These are phyloP conservation scores for Candida railenensis DNA, from an alignment of 805 yeast species.

Conservation along the genomic window DNA sequence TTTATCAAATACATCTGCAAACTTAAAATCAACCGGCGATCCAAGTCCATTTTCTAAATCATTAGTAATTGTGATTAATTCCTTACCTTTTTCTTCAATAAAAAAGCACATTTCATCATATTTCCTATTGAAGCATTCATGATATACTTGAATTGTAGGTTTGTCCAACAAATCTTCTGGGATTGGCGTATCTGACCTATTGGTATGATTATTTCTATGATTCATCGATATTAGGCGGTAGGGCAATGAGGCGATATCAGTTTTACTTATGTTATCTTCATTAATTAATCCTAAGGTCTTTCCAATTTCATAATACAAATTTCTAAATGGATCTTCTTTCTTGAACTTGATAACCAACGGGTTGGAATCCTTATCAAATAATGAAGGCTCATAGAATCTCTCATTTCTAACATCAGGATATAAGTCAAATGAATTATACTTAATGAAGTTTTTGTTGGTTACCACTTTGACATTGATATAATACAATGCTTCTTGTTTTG, in stretches of 20 bases:
- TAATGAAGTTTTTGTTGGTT: constrained; percentile 51
- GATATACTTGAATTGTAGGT: constrained; percentile 53
- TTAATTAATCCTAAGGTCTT: constrained; percentile 37
- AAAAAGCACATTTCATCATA: constrained; percentile 55
- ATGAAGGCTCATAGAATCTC: constrained; percentile 47
- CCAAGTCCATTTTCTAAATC: constrained; percentile 8
- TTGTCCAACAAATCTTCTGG: constrained; percentile 25
- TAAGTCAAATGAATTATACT: constrained; percentile 72
- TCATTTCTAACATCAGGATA: constrained; percentile 57
- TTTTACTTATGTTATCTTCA: constrained; percentile 14
- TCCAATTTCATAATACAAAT: constrained; percentile 51
- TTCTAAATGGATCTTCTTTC: constrained; percentile 53
- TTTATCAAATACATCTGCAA: constrained; percentile 18
- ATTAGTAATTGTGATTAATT: constrained; percentile 31
- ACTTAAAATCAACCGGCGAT: constrained; percentile 24
- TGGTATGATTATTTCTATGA: constrained; percentile 68
- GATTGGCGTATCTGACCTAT: constrained; percentile 53
- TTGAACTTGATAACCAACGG: constrained; percentile 53
- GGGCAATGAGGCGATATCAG: constrained; percentile 14
- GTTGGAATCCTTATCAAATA: constrained; percentile 46
- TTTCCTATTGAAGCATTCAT: constrained; percentile 45
- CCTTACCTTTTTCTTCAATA: constrained; percentile 58
- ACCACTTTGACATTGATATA: constrained; percentile 53
- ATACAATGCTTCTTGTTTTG: constrained; percentile 59
- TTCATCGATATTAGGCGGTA: constrained; percentile 66